Base-by-base conservation (phyloP, 2,329 filamentous ascomycete genomes). In the Ophiocordyceps camponoti-rufipedis region DNA sequence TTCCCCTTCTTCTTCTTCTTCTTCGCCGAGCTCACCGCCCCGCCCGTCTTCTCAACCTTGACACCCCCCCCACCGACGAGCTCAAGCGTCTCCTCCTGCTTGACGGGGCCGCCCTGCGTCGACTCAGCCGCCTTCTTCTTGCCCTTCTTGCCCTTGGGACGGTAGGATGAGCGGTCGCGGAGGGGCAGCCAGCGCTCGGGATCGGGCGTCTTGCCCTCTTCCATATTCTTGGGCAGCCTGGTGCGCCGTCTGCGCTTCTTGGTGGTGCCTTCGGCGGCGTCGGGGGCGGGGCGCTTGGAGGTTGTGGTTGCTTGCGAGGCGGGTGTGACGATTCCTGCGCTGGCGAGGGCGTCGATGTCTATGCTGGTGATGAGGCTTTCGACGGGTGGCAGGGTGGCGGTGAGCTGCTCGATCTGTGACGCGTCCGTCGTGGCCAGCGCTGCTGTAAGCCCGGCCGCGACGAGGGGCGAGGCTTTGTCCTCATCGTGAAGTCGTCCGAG, bases 161-260 rank as follows among this genome's bases (percentile, higher is more conserved):
- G 71, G 63, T 94, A 98, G 39, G 78, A 84, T 54, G 84, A 91
- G 47, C 91, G 75, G 60, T 98, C 91, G 45, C 83, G 79, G 55
- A 96, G 69, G 12, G 91, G 89, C 48, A 98, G 65, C 91, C 91
- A 98, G 50, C 91, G 74, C 64, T 98, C 91, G 0, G 86, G 80
- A 61, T 98, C 91, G 32, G 85, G 75, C 51, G 78, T 80, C 69
- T 87, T 93, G 53, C 72, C 76, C 45, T 84, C 74, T 48, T 86
- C 84, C 56, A 77, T 85, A 55, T 80, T 73, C 63, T 85, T 85
- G 31, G 82, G 82, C 55, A 84, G 67, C 53, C 75, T 75, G 47
- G 68, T 73, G 58, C 72, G 68, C 55, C 72, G 74, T 56, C 75
- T 14, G 16, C 28, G 78, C 48, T 72, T 66, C 56, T 76, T 78